Conservation (phyloP, 163 green algal genomes). For the Coccomyxa subellipsoidea region DNA sequence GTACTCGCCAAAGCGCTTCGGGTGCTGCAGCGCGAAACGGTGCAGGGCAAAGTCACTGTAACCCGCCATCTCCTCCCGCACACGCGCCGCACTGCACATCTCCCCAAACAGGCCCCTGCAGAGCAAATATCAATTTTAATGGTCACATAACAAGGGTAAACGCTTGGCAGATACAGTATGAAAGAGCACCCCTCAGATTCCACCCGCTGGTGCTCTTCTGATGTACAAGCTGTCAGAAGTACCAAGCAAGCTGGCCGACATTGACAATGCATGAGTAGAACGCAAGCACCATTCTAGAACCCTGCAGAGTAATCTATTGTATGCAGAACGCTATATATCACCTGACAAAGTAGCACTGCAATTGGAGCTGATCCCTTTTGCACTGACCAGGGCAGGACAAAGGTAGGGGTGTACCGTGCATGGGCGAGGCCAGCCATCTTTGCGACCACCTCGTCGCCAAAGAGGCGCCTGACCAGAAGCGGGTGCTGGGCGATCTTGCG, state of each 20-base stretch:
- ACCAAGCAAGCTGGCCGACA: no score
- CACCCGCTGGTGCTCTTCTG: no score
- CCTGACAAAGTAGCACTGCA: no score
- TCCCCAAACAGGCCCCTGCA: constrained; percentile 65
- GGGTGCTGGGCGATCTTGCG: constrained; percentile 92
- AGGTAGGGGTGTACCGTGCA: constrained; percentile 10
- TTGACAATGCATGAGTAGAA: no score
- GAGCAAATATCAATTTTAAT: neutral
- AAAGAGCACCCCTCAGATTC: no score
- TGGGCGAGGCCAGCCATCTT: constrained; percentile 44
- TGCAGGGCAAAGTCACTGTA: constrained; percentile 88
- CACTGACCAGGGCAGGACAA: neutral
- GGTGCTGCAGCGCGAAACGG: constrained; percentile 54
- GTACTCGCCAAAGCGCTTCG: constrained; percentile 33
- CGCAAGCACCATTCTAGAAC: no score
- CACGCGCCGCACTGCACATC: constrained; percentile 56
- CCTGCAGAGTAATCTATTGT: no score
- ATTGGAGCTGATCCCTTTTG: no score
- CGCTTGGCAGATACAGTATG: no score
- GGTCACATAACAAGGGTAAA: no score
- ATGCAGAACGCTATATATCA: no score
- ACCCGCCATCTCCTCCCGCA: constrained; percentile 71
- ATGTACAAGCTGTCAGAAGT: no score
- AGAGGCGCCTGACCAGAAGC: constrained; percentile 79
- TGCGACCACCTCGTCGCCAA: constrained; percentile 58